Evolutionary conservation across 2,329 filamentous ascomycete genomes (phyloP).

Genomic region (Teratosphaeria gauchensis): DNA sequence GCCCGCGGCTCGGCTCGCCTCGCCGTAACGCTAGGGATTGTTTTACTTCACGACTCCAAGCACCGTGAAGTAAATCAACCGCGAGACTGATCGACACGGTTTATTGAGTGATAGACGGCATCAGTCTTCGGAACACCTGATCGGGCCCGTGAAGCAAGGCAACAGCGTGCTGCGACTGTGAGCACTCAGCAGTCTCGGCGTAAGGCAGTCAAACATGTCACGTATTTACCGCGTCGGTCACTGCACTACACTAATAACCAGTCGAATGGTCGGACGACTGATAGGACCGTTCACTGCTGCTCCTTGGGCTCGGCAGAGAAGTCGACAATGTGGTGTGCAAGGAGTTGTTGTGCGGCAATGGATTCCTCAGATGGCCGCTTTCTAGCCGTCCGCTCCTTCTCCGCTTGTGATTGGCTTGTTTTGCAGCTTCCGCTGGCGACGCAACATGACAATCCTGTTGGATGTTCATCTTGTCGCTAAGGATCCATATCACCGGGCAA

Average conservation of each 20-base stretch:
- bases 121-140: too few relatives aligned
- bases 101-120: too few relatives aligned
- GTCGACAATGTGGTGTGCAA: neutral
- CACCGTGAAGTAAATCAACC: neutral
- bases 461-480: neutral
- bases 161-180: too few relatives aligned
- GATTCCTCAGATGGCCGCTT: neutral
- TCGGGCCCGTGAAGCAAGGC: too few relatives aligned
- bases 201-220: too few relatives aligned
- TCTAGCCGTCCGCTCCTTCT: neutral
- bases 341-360: neutral
- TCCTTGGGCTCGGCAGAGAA: neutral
- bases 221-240: too few relatives aligned
- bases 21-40: neutral
- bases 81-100: neutral
- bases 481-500: neutral
- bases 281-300: too few relatives aligned
- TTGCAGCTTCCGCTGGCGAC: neutral
- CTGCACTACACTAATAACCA: too few relatives aligned
- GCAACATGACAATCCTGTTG: neutral
- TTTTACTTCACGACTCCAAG: neutral
- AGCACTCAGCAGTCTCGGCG: too few relatives aligned
- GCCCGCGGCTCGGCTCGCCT: neutral
- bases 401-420: neutral
- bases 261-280: too few relatives aligned